A percentile compares a stretch with the other conserved stretches of the same genome.
Evolutionary conservation across 2,329 filamentous ascomycete species (phyloP).

Genomic region (Xylogone sp.): DNA sequence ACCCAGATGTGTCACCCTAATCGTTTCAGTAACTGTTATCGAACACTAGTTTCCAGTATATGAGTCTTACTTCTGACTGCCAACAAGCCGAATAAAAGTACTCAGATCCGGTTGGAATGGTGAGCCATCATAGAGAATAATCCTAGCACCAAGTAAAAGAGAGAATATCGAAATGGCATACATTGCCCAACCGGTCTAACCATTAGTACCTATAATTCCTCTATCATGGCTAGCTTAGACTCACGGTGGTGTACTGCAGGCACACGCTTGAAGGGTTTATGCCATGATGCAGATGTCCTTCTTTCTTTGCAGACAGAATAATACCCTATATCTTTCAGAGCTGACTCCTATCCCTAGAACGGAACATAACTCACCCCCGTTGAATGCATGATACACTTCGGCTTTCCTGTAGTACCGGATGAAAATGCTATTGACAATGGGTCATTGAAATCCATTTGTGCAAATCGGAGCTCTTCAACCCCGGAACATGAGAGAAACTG

Average conservation of each 20-base stretch:
- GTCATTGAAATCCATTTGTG: slow-evolving; percentile 48
- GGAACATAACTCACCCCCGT: slow-evolving; percentile 58
- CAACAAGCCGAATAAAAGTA: neutral
- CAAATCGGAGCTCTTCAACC: slow-evolving; percentile 27
- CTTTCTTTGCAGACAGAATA: too few relatives aligned
- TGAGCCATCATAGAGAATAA: neutral
- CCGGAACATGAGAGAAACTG: slow-evolving; percentile 24
- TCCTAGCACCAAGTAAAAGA: neutral
- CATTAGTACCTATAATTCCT: too few relatives aligned
- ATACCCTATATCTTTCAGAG: too few relatives aligned
- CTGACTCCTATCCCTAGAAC: slow-evolving; percentile 54
- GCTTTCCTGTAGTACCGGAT: slow-evolving; percentile 74
- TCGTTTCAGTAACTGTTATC: too few relatives aligned
- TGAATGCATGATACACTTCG: slow-evolving; percentile 80
- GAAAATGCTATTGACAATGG: slow-evolving; percentile 84
- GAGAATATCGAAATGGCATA: slow-evolving; percentile 62
- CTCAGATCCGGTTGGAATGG: neutral
- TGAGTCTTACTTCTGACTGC: neutral
- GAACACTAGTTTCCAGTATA: too few relatives aligned
- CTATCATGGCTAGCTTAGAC: too few relatives aligned
- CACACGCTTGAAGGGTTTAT: too few relatives aligned
- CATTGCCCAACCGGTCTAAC: slow-evolving; percentile 89
- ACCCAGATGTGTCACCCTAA: neutral
- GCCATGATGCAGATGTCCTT: too few relatives aligned
- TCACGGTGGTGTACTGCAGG: slow-evolving; percentile 54